These are phyloP conservation scores for Helminthosporium solani DNA, from an alignment of 2,329 filamentous ascomycete genomes.

Conservation along the genomic window DNA sequence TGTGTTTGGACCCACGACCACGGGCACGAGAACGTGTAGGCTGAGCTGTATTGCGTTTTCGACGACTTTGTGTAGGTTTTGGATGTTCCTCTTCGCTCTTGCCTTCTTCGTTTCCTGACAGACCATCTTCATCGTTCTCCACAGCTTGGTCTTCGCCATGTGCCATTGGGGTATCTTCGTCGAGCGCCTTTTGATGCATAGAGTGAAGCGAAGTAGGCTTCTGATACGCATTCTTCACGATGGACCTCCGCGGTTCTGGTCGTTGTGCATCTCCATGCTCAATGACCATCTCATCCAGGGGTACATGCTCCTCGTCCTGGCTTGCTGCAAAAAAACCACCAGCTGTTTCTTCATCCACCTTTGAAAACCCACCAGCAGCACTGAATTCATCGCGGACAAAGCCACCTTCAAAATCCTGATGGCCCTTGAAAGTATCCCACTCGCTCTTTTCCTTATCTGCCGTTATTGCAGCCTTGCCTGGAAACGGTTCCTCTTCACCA, in stretches of 20 bases:
- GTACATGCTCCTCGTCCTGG: conserved; percentile 32
- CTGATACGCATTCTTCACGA: conserved; percentile 19
- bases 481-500: conserved; percentile 50
- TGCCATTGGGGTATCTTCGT: conserved; percentile 4
- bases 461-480: conserved; percentile 60
- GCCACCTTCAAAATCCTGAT: conserved; percentile 44
- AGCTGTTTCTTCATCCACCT: conserved; percentile 29
- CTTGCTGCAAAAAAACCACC: conserved; percentile 43
- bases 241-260: not conserved
- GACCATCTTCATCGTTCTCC: conserved; percentile 43
- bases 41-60: conserved; percentile 1
- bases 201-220: conserved; percentile 42
- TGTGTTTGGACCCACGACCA: conserved; percentile 15
- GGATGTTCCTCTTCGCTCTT: conserved; percentile 8
- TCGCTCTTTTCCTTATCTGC: conserved; percentile 45
- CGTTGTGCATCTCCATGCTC: conserved; percentile 31
- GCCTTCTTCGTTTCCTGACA: conserved; percentile 35
- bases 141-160: not conserved
- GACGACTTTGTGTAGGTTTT: conserved; percentile 1
- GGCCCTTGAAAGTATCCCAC: conserved; percentile 32
- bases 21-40: conserved; percentile 14
- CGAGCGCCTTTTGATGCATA: conserved; percentile 21
- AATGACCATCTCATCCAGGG: conserved; percentile 30
- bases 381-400: conserved; percentile 39
- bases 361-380: conserved; percentile 14